Percentiles rank a stretch among this genome's conserved stretches.
Conservation (phyloP, 495 filamentous ascomycete genomes). For the Aspergillus cristatus region DNA sequence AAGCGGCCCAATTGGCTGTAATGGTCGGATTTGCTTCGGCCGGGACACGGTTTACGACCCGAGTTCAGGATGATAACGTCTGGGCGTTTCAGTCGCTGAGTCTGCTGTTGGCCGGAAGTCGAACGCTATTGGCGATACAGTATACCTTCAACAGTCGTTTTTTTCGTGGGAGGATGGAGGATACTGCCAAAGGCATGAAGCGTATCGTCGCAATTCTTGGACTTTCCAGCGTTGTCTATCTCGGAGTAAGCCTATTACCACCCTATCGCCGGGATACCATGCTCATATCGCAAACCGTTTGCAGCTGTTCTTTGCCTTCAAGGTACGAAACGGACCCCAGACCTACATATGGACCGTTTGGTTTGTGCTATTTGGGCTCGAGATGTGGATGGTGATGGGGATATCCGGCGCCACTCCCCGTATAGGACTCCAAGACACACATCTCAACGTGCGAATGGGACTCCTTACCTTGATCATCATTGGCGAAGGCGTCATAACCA, state of each 20-base stretch:
- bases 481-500: conserved; percentile 52
- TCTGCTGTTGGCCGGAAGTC: conserved; percentile 50
- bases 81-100: conserved; percentile 39
- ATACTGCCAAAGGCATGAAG: conserved; percentile 21
- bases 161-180: conserved; percentile 28
- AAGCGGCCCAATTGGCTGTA: conserved; percentile 50
- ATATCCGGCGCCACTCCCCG: conserved; percentile 44
- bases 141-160: conserved; percentile 43
- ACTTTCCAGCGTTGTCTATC: conserved; percentile 35
- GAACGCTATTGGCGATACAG: conserved; percentile 48
- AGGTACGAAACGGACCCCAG: conserved; percentile 10
- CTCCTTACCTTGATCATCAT: conserved; percentile 62
- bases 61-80: conserved; percentile 33
- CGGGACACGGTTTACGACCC: conserved; percentile 45
- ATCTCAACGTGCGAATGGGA: conserved; percentile 56
- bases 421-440: conserved; percentile 56
- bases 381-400: conserved; percentile 45
- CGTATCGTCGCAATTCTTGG: conserved; percentile 36
- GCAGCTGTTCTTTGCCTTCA: conserved; percentile 35
- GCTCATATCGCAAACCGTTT: neutral
- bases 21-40: conserved; percentile 59
- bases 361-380: conserved; percentile 49
- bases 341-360: conserved; percentile 44
- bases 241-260: conserved; percentile 32
- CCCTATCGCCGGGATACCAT: no score